Percentiles rank a stretch among this genome's conserved stretches.
Evolutionary conservation across 2,329 filamentous ascomycete species (phyloP).

Genomic region (Rachicladosporium sp.): DNA sequence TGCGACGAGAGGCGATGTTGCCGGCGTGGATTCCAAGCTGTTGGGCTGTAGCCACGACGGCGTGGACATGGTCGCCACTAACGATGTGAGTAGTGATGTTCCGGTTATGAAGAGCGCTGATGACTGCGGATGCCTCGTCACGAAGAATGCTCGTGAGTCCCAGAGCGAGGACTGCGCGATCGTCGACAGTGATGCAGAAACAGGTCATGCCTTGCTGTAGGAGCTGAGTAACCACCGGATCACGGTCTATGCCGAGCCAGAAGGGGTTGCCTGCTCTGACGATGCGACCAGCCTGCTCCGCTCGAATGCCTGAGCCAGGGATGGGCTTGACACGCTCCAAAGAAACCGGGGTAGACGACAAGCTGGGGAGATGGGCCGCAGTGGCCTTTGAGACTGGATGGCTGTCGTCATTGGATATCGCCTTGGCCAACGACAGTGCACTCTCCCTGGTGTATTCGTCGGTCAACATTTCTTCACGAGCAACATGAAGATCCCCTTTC

Average conservation of each 20-base stretch:
- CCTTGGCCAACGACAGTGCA: background rate
- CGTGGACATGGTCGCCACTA: conserved; percentile 42
- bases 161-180: conserved; percentile 33
- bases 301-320: conserved; percentile 33
- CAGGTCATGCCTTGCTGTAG: conserved; percentile 35
- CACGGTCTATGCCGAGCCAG: conserved; percentile 31
- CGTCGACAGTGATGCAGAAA: conserved; percentile 45
- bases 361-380: conserved; percentile 15
- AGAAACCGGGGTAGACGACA: too few species aligned
- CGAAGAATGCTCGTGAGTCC: conserved; percentile 38
- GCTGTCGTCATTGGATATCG: conserved; percentile 1
- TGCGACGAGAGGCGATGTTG: conserved; percentile 35
- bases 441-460: background rate
- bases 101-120: conserved; percentile 37
- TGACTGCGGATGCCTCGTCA: conserved; percentile 38
- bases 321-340: conserved; percentile 24
- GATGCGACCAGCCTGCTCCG: conserved; percentile 17
- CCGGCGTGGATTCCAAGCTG: conserved; percentile 27
- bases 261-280: conserved; percentile 35
- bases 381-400: conserved; percentile 11
- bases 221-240: conserved; percentile 22
- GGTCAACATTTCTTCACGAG: conserved; percentile 17
- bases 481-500: conserved; percentile 36
- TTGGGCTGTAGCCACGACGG: conserved; percentile 37
- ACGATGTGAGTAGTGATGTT: conserved; percentile 43